phyloP scores from a whole-genome alignment of 176 grass and related monocot species.

The Echinochloa phyllopogon region DNA sequence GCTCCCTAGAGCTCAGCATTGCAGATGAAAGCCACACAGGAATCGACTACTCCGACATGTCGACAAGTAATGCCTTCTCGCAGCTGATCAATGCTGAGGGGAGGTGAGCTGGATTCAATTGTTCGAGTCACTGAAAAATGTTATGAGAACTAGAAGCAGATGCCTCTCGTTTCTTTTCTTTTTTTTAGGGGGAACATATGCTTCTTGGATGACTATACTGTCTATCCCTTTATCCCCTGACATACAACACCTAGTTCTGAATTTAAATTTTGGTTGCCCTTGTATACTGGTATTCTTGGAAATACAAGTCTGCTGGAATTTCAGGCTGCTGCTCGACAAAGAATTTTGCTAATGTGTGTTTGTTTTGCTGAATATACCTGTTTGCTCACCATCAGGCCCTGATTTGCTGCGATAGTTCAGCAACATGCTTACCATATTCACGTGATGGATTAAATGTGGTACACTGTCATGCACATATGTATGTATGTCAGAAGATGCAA shows the following conservation, averaged over 20 bases:
- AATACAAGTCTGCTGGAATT: neutral
- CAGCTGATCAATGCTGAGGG: slow-evolving; percentile 83
- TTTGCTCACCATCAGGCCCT: neutral
- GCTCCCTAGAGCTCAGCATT: slow-evolving; percentile 50
- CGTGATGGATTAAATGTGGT: neutral
- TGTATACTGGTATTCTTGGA: slow-evolving; percentile 28
- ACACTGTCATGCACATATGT: neutral
- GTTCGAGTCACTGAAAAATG: slow-evolving; percentile 17
- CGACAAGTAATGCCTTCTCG: slow-evolving; percentile 79
- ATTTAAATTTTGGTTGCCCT: slow-evolving; percentile 23
- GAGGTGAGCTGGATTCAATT: slow-evolving; percentile 52
- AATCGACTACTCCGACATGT: slow-evolving; percentile 48
- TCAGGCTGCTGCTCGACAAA: neutral
- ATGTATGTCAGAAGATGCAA: neutral
- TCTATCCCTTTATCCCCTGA: slow-evolving; percentile 4
- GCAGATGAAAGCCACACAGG: slow-evolving; percentile 30
- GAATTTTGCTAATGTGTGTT: neutral
- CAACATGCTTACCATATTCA: neutral
- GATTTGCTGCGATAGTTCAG: neutral
- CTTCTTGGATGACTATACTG: neutral
- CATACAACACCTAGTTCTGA: neutral
- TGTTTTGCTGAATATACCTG: neutral
- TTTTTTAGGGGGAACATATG: neutral
- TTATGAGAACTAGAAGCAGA: neutral
- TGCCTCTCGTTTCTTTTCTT: neutral